Conservation (phyloP, 2,329 filamentous ascomycete genomes). For the Thelonectria rubi region DNA sequence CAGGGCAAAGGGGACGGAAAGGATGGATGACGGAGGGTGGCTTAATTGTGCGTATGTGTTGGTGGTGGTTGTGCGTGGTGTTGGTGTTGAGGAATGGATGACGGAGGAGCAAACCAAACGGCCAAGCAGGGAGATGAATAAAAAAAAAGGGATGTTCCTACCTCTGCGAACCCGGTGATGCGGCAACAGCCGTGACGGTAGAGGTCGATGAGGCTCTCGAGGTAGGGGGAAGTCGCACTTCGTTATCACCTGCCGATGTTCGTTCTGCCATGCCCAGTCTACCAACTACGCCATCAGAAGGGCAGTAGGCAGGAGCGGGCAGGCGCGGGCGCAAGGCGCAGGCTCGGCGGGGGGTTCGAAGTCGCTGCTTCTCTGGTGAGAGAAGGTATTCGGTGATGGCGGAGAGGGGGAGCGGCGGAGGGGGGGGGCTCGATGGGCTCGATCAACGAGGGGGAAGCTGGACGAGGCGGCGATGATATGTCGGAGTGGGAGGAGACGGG, state of each 20-base stretch:
- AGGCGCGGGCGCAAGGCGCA: slow-evolving; percentile 32
- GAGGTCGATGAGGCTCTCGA: slow-evolving; percentile 44
- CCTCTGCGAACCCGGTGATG: slow-evolving; percentile 39
- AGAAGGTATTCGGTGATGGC: slow-evolving; percentile 25
- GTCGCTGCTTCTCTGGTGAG: slow-evolving; percentile 33
- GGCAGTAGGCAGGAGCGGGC: slow-evolving; percentile 48
- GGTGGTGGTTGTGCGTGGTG: slow-evolving; percentile 7
- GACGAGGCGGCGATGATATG: slow-evolving; percentile 32
- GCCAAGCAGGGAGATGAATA: slow-evolving; percentile 21
- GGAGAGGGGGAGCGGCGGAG: slow-evolving; percentile 27
- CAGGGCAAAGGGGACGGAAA: slow-evolving; percentile 8
- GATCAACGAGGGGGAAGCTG: slow-evolving; percentile 19
- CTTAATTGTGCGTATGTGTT: slow-evolving; percentile 2
- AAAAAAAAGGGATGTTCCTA: slow-evolving; percentile 39
- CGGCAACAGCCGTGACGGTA: slow-evolving; percentile 28
- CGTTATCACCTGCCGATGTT: slow-evolving; percentile 65
- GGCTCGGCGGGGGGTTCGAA: slow-evolving; percentile 36
- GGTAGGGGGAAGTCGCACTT: slow-evolving; percentile 61
- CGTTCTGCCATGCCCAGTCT: slow-evolving; percentile 71
- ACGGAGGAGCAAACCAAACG: slow-evolving; percentile 26
- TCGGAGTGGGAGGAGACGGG: slow-evolving; percentile 26
- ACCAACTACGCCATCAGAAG: slow-evolving; percentile 67
- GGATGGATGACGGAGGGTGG: slow-evolving; percentile 12
- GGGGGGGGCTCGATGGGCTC: slow-evolving; percentile 13
- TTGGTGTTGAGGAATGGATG: neutral